These are phyloP conservation scores for Sphaerulina vaccinii DNA, from an alignment of 2,329 filamentous ascomycete species.

Conservation along the genomic window DNA sequence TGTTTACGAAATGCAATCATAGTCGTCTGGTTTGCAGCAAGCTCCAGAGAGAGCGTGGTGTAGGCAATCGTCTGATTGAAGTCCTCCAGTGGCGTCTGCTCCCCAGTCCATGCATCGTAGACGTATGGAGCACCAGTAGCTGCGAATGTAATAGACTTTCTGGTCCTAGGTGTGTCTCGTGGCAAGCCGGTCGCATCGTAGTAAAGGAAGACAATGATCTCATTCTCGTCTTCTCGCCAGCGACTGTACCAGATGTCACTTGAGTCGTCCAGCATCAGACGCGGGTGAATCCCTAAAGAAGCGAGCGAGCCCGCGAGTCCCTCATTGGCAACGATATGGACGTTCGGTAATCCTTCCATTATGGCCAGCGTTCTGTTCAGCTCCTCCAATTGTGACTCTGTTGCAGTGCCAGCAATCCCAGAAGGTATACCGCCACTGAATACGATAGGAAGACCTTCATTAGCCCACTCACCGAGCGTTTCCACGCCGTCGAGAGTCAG, in stretches of 20 bases:
- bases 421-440: conserved; percentile 39
- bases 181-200: conserved; percentile 36
- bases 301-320: conserved; percentile 36
- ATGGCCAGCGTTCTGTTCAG: conserved; percentile 26
- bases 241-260: conserved; percentile 38
- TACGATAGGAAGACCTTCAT: conserved; percentile 45
- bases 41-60: conserved; percentile 37
- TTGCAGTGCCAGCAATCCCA: conserved; percentile 19
- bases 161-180: conserved; percentile 18
- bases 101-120: conserved; percentile 47
- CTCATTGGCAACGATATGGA: conserved; percentile 36
- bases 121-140: conserved; percentile 38
- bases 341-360: conserved; percentile 36
- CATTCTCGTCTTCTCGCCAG: conserved; percentile 36
- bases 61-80: conserved; percentile 32
- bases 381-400: neutral
- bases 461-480: conserved; percentile 39
- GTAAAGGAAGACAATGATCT: conserved; percentile 40
- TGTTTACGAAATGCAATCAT: conserved; percentile 40
- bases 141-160: conserved; percentile 33
- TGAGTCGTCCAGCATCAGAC: conserved; percentile 1
- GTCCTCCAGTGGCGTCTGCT: conserved; percentile 32
- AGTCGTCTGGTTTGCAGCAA: conserved; percentile 43
- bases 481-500: conserved; percentile 39
- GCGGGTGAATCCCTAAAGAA: conserved; percentile 36